A percentile compares a stretch with the other conserved stretches of the same genome.
phyloP scores from a whole-genome alignment of 805 yeast species.

The Zygoascus tannicola region DNA sequence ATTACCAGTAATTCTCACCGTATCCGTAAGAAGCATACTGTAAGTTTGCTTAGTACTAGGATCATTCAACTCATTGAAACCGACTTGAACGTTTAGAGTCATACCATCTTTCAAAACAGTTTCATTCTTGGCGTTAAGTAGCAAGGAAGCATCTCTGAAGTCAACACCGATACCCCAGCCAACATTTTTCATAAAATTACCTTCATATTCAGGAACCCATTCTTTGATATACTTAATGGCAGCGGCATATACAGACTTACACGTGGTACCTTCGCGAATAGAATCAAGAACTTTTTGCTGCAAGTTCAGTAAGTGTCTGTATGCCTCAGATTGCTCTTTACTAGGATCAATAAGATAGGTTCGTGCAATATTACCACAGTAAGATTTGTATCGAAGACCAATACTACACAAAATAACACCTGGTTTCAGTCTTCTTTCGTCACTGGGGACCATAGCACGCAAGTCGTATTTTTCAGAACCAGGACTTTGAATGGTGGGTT shows the following conservation, averaged over 20 bases:
- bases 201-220: slow-evolving; percentile 56
- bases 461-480: slow-evolving; percentile 64
- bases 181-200: slow-evolving; percentile 61
- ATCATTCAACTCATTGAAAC: slow-evolving; percentile 56
- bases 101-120: slow-evolving; percentile 61
- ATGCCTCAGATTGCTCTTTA: slow-evolving; percentile 64
- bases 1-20: slow-evolving; percentile 56
- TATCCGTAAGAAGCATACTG: slow-evolving; percentile 70
- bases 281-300: slow-evolving; percentile 56
- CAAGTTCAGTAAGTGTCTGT: slow-evolving; percentile 62
- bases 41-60: slow-evolving; percentile 45
- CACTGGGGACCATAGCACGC: slow-evolving; percentile 73
- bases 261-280: slow-evolving; percentile 58
- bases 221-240: slow-evolving; percentile 50
- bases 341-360: slow-evolving; percentile 88
- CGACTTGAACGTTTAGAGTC: slow-evolving; percentile 65
- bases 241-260: slow-evolving; percentile 58
- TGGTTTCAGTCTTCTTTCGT: slow-evolving; percentile 51
- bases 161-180: slow-evolving; percentile 90
- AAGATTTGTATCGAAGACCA: slow-evolving; percentile 79
- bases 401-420: slow-evolving; percentile 78
- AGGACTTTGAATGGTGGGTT: slow-evolving; percentile 86
- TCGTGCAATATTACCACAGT: slow-evolving; percentile 81
- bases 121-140: slow-evolving; percentile 65
- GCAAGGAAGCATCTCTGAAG: slow-evolving; percentile 68